Conservation (phyloP, 106 monocot genomes). For the Iris macrosiphon region DNA sequence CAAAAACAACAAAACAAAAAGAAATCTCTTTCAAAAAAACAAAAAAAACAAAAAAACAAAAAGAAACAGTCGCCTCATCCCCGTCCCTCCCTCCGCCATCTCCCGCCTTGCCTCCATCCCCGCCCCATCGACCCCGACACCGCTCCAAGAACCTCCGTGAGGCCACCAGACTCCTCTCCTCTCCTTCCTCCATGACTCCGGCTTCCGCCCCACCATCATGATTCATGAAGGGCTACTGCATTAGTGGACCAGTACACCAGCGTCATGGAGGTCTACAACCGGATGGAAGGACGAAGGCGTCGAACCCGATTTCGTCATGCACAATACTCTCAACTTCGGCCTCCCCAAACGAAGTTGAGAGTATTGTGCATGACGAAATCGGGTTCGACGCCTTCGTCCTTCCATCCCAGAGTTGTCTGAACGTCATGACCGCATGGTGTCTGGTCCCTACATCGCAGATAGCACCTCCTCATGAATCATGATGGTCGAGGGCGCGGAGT, state of each 20-base stretch:
- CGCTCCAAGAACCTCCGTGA: slow-evolving; percentile 56
- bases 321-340: slow-evolving; percentile 77
- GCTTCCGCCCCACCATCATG: slow-evolving; percentile 85
- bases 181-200: slow-evolving; percentile 37
- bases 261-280: slow-evolving; percentile 77
- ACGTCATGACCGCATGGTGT: slow-evolving; percentile 64
- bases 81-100: slow-evolving; percentile 20
- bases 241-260: slow-evolving; percentile 49
- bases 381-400: slow-evolving; percentile 70
- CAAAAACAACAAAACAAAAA: too few species aligned
- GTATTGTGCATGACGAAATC: slow-evolving; percentile 92
- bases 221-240: slow-evolving; percentile 91
- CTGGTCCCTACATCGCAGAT: too few species aligned
- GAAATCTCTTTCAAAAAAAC: too few species aligned
- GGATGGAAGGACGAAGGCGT: slow-evolving; percentile 88
- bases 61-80: neutral
- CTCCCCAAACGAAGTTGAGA: slow-evolving; percentile 70
- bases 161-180: slow-evolving; percentile 65
- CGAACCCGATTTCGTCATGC: slow-evolving; percentile 85
- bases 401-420: slow-evolving; percentile 62
- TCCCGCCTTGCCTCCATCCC: neutral
- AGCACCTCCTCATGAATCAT: too few species aligned
- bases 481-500: slow-evolving; percentile 45
- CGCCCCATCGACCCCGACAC: slow-evolving; percentile 21
- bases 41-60: too few species aligned